Base-by-base conservation (phyloP, 2,329 filamentous ascomycete genomes). In the Apiospora phragmitis region DNA sequence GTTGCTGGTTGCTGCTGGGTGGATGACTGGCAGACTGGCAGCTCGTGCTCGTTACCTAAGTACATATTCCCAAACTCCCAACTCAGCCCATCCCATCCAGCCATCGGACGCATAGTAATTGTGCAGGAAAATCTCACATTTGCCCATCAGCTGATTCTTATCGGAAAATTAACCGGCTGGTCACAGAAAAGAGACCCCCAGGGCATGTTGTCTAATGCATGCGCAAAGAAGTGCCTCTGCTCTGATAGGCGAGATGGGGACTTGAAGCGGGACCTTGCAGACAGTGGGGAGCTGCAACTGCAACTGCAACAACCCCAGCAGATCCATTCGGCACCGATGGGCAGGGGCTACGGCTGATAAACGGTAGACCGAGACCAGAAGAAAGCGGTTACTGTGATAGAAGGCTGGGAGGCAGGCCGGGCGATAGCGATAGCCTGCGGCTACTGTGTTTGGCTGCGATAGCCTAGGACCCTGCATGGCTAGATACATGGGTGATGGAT, bases 391-490 rank as follows among this genome's bases (percentile, higher is more conserved):
- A 59, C 51, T 32, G 29, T 59, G 51, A 16, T 59, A 35, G 29
- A 35, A n/a, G 51, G 32, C 51, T 9, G 29, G 32, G 18, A 38
- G 18, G 29, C 32, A 29, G 16, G 16, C 51, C 14, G 51, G 55
- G n/a, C 21, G 32, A n/a, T 62, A 62, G 55, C 55, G 55, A 62
- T 62, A 62, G 55, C 29, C 55, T 62, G 18, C 55, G 55, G 55
- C 32, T 62, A 62, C 55, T 62, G 55, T 62, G 55, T 62, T 62
- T 11, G 55, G 55, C 32, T 21, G 55, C 18, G 32, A 62, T n/a
- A 62, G 32, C 29, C 55, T n/a, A 49, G 55, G 55, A 62, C 55
- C 55, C 55, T 62, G 55, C 55, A 62, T 62, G 55, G 3, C 51
- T 21, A 4, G 18, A 14, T 55, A 14, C 51, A 55, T 29, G 11